Base-by-base conservation (phyloP, 1,139 yeast genomes). In the Debaryomyces sp. region DNA sequence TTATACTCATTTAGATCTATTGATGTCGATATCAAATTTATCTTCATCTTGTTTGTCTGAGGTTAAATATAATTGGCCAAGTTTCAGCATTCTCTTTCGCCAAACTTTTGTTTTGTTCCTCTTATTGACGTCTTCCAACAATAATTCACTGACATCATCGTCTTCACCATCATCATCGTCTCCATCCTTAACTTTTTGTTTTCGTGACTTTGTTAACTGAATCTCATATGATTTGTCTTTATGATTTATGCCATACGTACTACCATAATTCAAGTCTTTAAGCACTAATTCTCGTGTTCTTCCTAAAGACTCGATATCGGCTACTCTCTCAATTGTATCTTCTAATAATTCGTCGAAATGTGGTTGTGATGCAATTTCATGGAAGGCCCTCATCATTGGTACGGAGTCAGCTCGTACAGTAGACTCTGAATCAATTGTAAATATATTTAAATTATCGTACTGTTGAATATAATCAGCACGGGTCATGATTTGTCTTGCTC, bases 351-450 rank as follows among this genome's bases (percentile, higher is more conserved):
- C 80, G 48, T 86, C 86, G 58, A 89, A 89, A 18, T 85, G 87
- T 0, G 89, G 88, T 64, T 83, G 84, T 2, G 82, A 70, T 0
- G 87, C 87, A 47, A 89, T 86, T 59, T 89, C 96, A 51, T 87
- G 83, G 63, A 89, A 89, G 2, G 94, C 96, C 57, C 92, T 78
- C 96, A 89, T 87, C 96, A 89, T 88, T 1, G 95, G 92, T 1
- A 87, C 87, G 3, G 89, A 82, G 63, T 89, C 96, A 0, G 96
- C 94, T 36, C 87, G 71, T 3, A 89, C 96, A 50, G 85, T 75
- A 0, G 91, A 84, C 51, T 80, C 79, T 0, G 90, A 82, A 64
- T 89, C 95, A 48, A 89, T 81, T 1, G 96, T 87, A 64, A 89
- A 89, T 22, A 89, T 81, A 63, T 89, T 89, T 54, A 88, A 68